A percentile compares a stretch with the other conserved stretches of the same genome.
Evolutionary conservation across 331 rosid species (phyloP).

Genomic region (Malus hybrid): DNA sequence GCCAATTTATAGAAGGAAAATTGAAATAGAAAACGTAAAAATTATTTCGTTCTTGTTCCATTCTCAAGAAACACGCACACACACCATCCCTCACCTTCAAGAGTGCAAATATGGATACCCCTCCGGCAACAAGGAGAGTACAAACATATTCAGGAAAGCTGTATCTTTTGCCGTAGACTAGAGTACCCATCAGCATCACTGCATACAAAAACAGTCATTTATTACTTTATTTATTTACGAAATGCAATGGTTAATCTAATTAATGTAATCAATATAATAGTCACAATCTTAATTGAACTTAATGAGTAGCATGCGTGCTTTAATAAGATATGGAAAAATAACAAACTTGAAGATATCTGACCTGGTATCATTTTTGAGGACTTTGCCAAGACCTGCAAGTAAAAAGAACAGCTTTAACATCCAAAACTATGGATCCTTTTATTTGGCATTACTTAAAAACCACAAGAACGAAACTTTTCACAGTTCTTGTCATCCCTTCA

Average conservation of each 20-base stretch:
- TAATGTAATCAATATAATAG: neutral
- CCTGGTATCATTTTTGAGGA: constrained; percentile 99
- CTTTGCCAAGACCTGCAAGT: constrained; percentile 87
- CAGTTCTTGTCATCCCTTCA: neutral
- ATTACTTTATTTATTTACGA: neutral
- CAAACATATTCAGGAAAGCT: constrained; percentile 83
- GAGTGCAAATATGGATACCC: constrained; percentile 89
- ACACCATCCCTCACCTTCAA: constrained; percentile 53
- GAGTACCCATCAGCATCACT: constrained; percentile 97
- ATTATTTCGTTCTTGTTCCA: neutral
- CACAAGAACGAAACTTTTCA: neutral
- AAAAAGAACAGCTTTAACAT: constrained; percentile 11
- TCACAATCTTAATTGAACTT: neutral
- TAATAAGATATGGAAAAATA: neutral
- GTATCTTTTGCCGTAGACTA: constrained; percentile 79
- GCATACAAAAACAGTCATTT: constrained; percentile 25
- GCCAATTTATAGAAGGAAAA: neutral
- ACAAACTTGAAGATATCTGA: constrained; percentile 23
- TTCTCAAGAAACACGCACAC: neutral
- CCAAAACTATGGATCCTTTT: neutral
- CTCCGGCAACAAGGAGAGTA: constrained; percentile 96
- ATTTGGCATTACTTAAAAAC: neutral
- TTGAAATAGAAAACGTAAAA: neutral
- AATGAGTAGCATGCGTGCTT: no score
- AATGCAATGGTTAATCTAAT: neutral